These are phyloP conservation scores for Penicillium robsamsonii DNA, from an alignment of 495 filamentous ascomycete genomes.

Conservation along the genomic window DNA sequence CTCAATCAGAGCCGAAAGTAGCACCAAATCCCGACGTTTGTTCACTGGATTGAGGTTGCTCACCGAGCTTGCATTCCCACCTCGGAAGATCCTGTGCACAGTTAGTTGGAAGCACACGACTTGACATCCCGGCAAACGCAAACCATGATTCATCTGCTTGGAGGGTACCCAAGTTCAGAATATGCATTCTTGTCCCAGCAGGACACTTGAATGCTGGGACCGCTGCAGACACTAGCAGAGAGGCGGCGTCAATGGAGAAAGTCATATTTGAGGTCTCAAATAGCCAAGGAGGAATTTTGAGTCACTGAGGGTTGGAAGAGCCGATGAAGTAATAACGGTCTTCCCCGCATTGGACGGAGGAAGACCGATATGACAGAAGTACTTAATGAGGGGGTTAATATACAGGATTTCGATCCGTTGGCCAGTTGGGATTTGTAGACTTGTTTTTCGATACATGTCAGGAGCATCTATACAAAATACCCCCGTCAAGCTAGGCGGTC, in stretches of 20 bases:
- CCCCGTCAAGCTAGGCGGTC: too few relatives aligned
- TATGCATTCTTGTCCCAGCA: constrained; percentile 31
- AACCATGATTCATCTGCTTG: constrained; percentile 30
- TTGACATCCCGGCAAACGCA: neutral
- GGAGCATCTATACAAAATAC: too few relatives aligned
- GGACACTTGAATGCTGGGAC: constrained; percentile 21
- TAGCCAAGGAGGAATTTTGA: neutral
- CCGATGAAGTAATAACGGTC: neutral
- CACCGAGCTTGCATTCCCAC: constrained; percentile 26
- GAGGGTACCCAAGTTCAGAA: constrained; percentile 30
- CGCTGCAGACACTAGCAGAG: constrained; percentile 14
- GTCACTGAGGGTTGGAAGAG: neutral
- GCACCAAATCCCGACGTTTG: constrained; percentile 41
- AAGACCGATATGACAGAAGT: too few relatives aligned
- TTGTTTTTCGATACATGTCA: too few relatives aligned
- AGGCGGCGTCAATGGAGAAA: neutral
- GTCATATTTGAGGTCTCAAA: neutral
- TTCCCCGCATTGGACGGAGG: neutral
- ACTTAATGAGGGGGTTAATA: too few relatives aligned
- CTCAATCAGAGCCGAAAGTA: constrained; percentile 48
- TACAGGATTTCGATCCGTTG: too few relatives aligned
- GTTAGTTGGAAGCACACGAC: neutral
- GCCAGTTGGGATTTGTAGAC: too few relatives aligned
- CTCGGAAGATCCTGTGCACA: constrained; percentile 24
- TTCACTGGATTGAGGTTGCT: constrained; percentile 30